A percentile compares a stretch with the other conserved stretches of the same genome.
Evolutionary conservation across 208 protist species (phyloP).

Genomic region (Leishmania gerbilli): DNA sequence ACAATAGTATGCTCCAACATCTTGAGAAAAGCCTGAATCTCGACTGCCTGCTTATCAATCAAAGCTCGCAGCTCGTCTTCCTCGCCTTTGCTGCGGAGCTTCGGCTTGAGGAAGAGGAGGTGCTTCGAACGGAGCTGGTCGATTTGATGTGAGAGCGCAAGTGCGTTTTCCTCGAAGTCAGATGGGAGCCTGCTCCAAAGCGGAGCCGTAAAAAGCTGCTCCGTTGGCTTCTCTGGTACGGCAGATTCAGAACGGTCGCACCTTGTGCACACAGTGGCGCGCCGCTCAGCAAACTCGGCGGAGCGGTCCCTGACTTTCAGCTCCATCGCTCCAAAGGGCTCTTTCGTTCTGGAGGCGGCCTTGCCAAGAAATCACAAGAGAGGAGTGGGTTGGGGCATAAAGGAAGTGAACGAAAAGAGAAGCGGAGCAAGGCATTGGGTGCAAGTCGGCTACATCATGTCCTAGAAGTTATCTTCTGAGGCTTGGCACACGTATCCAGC

Average conservation of each 20-base stretch:
- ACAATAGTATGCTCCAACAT: conserved; percentile 74
- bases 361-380: neutral
- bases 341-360: neutral
- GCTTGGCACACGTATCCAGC: neutral
- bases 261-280: conserved; percentile 5
- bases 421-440: neutral
- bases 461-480: neutral
- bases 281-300: conserved; percentile 32
- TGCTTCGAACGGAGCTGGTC: conserved; percentile 50
- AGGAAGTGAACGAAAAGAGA: neutral
- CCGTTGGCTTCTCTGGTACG: neutral
- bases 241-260: neutral
- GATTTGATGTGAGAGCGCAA: conserved; percentile 23
- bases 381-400: neutral
- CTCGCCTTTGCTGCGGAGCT: conserved; percentile 57
- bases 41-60: conserved; percentile 44
- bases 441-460: neutral
- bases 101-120: conserved; percentile 44
- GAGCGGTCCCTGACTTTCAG: conserved; percentile 35
- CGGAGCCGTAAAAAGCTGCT: conserved; percentile 11
- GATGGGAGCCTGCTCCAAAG: conserved; percentile 27
- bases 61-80: conserved; percentile 33
- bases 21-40: conserved; percentile 53
- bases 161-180: conserved; percentile 26
- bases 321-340: neutral